Conservation (phyloP, 2,329 filamentous ascomycete species). For the Fusarium incarnatum region DNA sequence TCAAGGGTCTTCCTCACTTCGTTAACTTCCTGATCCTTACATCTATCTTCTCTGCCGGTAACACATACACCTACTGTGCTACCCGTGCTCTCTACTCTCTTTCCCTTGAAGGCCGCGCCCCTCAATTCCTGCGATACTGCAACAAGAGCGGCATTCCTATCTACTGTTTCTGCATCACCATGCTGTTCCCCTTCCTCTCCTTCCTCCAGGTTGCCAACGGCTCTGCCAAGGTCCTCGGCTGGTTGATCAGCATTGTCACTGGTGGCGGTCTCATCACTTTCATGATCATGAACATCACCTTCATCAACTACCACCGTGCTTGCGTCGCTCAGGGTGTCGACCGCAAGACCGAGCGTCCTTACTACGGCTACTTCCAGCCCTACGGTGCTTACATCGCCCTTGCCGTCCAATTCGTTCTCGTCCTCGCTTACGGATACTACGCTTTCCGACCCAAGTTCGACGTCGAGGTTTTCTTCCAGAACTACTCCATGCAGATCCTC, state of each 20-base stretch:
- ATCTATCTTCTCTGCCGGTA: constrained; percentile 49
- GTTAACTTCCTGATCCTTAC: constrained; percentile 64
- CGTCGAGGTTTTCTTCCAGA: constrained; percentile 59
- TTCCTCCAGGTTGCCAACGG: constrained; percentile 62
- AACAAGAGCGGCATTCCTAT: constrained; percentile 70
- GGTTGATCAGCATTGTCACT: constrained; percentile 66
- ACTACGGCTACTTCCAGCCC: constrained; percentile 58
- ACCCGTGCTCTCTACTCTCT: constrained; percentile 63
- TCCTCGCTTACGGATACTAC: constrained; percentile 65
- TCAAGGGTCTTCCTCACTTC: constrained; percentile 64
- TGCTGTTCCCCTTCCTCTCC: constrained; percentile 63
- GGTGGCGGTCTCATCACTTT: constrained; percentile 70
- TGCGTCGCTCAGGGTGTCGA: constrained; percentile 63
- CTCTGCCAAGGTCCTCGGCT: constrained; percentile 62
- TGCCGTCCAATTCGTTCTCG: constrained; percentile 55
- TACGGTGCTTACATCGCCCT: constrained; percentile 59
- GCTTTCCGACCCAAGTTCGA: constrained; percentile 60
- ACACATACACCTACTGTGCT: constrained; percentile 58
- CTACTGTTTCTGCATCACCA: constrained; percentile 64
- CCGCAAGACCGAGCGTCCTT: constrained; percentile 65
- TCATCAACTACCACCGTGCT: constrained; percentile 62
- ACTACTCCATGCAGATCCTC: constrained; percentile 69
- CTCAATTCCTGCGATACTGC: constrained; percentile 65
- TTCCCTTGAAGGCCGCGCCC: constrained; percentile 60
- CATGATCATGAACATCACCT: constrained; percentile 62